phyloP scores from a whole-genome alignment of 2,329 filamentous ascomycete genomes.

The Bipolaris bicolor region DNA sequence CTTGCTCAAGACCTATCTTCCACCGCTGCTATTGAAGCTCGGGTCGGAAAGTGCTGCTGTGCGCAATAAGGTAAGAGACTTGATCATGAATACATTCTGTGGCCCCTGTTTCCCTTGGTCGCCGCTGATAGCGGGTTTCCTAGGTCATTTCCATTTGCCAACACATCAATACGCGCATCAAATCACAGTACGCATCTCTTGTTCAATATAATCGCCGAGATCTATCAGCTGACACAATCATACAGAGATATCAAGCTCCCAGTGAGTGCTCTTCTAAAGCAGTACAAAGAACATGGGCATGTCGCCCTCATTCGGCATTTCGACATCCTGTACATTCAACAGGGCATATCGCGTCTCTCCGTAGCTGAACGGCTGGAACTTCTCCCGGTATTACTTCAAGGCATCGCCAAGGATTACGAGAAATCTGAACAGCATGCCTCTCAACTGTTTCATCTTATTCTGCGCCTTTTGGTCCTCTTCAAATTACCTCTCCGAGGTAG shows the following conservation, averaged over 20 bases:
- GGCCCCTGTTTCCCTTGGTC: conserved; percentile 7
- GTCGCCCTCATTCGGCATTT: conserved; percentile 82
- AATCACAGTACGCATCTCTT: conserved; percentile 54
- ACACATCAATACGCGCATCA: conserved; percentile 71
- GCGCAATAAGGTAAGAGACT: conserved; percentile 69
- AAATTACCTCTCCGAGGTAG: conserved; percentile 77
- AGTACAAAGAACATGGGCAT: conserved; percentile 77
- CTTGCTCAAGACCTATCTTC: conserved; percentile 77
- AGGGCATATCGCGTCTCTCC: conserved; percentile 71
- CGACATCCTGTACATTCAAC: conserved; percentile 86
- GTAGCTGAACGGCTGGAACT: conserved; percentile 70
- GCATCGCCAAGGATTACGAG: conserved; percentile 66
- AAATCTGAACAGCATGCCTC: conserved; percentile 63
- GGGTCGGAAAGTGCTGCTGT: conserved; percentile 80
- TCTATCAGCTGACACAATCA: conserved; percentile 16
- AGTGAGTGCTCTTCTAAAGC: conserved; percentile 80
- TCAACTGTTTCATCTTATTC: conserved; percentile 79
- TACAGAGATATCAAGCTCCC: conserved; percentile 72
- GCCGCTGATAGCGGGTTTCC: conserved; percentile 42
- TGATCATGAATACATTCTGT: background rate
- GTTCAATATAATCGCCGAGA: background rate
- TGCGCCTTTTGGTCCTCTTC: conserved; percentile 75
- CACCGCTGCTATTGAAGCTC: conserved; percentile 84
- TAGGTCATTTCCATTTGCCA: conserved; percentile 72
- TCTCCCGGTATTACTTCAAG: conserved; percentile 71